Evolutionary conservation across 129 eudicot genomes (phyloP).

Genomic region (Chrysanthemum seticuspe): DNA sequence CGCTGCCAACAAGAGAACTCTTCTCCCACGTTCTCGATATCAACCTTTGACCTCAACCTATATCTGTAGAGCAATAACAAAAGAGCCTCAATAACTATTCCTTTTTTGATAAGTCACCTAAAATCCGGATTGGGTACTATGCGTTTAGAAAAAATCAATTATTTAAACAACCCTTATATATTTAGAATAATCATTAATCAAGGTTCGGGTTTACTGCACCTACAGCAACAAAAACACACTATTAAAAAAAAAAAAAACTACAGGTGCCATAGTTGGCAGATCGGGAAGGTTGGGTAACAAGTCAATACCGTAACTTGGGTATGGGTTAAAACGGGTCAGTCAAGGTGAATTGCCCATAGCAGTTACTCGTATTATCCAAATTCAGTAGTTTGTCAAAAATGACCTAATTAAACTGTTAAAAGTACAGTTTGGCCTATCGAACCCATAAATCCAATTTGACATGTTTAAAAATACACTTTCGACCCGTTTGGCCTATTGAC

Average conservation of each 20-base stretch:
- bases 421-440: no score
- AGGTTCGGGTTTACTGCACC: no score
- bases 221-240: background rate
- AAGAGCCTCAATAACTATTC: background rate
- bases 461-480: background rate
- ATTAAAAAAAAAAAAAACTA: background rate
- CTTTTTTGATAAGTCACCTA: background rate
- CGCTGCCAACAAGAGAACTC: slow-evolving; percentile 87
- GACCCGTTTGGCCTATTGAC: background rate
- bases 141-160: no score
- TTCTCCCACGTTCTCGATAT: slow-evolving; percentile 61
- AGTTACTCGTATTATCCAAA: background rate
- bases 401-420: no score
- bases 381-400: background rate
- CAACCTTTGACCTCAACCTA: slow-evolving; percentile 89
- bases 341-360: background rate
- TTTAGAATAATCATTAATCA: no score
- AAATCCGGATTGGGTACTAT: background rate
- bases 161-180: no score
- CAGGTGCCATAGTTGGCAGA: background rate
- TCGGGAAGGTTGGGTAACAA: background rate
- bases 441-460: no score
- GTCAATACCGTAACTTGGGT: background rate
- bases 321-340: background rate
- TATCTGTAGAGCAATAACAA: slow-evolving; percentile 48